Evolutionary conservation across 2,329 filamentous ascomycete species (phyloP).

Genomic region (Pyricularia sp.): DNA sequence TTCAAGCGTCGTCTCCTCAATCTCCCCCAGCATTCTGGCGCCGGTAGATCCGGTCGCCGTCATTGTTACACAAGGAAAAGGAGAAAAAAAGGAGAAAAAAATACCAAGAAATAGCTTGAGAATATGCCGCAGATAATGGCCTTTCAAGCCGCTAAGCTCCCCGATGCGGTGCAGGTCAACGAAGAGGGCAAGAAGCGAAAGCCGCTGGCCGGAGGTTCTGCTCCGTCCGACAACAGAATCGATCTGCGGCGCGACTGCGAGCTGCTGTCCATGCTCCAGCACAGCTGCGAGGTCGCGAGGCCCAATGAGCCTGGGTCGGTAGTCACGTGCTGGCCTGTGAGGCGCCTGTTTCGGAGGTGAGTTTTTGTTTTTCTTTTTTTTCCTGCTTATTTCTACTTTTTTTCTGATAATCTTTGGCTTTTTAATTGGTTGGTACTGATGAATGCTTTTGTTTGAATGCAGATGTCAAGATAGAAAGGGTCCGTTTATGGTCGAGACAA

Average conservation of each 20-base stretch:
- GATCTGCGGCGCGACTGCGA: conserved; percentile 43
- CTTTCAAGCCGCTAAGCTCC: conserved; percentile 44
- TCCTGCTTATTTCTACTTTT: no score
- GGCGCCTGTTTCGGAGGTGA: conserved; percentile 52
- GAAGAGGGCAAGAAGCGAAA: conserved; percentile 43
- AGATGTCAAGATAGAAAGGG: conserved; percentile 52
- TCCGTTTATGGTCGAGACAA: conserved; percentile 53
- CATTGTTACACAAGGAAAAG: conserved; percentile 13
- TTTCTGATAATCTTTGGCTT: conserved; percentile 2
- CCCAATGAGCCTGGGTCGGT: conserved; percentile 34
- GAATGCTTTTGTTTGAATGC: conserved; percentile 1
- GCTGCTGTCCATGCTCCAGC: conserved; percentile 50
- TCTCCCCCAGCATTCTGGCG: conserved; percentile 39
- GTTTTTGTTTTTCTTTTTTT: conserved; percentile 14
- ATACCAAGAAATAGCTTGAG: no score
- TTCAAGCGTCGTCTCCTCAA: conserved; percentile 48
- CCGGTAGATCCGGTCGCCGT: conserved; percentile 34
- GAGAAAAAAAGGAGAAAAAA: background rate
- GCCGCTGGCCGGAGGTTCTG: conserved; percentile 28
- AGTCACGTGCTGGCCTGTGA: conserved; percentile 46
- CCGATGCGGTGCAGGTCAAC: conserved; percentile 37
- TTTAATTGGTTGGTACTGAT: background rate
- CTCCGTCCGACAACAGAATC: conserved; percentile 26
- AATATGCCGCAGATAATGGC: conserved; percentile 13
- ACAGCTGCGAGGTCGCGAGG: conserved; percentile 45